Evolutionary conservation across 2,329 filamentous ascomycete genomes (phyloP).

Genomic region (Epichloe hybrida): DNA sequence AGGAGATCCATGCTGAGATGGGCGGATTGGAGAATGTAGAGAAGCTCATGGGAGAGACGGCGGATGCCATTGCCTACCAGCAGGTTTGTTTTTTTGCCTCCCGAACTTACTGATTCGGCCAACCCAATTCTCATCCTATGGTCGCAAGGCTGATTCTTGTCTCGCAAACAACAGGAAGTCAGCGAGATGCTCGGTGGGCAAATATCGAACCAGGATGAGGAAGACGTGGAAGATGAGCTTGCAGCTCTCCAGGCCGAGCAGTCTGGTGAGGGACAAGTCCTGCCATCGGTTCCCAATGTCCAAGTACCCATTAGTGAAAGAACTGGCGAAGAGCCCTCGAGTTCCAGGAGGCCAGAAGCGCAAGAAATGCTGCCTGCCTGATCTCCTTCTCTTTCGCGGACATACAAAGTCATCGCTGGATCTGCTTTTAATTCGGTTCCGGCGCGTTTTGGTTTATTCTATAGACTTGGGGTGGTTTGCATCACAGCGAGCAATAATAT

Average conservation of each 20-base stretch:
- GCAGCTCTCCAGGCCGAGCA: conserved; percentile 54
- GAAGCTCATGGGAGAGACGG: conserved; percentile 85
- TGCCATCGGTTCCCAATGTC: conserved; percentile 21
- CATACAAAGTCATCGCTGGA: not conserved
- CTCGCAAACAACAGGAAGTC: conserved; percentile 51
- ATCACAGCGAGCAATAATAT: conserved; percentile 8
- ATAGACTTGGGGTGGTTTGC: conserved; percentile 5
- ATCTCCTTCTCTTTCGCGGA: not conserved
- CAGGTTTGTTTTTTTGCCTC: conserved; percentile 38
- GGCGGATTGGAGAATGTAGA: conserved; percentile 87
- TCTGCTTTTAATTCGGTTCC: not conserved
- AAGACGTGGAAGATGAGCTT: conserved; percentile 93
- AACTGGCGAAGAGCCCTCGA: not conserved
- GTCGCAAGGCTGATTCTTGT: conserved; percentile 1
- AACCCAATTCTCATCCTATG: not conserved
- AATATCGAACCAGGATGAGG: conserved; percentile 90
- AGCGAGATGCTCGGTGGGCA: conserved; percentile 79
- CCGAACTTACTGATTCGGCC: no score
- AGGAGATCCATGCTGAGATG: conserved; percentile 91
- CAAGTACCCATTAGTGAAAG: conserved; percentile 15
- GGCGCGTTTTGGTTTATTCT: not conserved
- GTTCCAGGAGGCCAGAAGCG: conserved; percentile 13
- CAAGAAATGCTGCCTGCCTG: conserved; percentile 27
- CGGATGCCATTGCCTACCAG: conserved; percentile 85
- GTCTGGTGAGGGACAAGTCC: conserved; percentile 10